Percentiles rank a stretch among this genome's conserved stretches.
Evolutionary conservation across 192 early-diverging fungal genomes (phyloP).

Genomic region (Lunasporangiospora selenospora): DNA sequence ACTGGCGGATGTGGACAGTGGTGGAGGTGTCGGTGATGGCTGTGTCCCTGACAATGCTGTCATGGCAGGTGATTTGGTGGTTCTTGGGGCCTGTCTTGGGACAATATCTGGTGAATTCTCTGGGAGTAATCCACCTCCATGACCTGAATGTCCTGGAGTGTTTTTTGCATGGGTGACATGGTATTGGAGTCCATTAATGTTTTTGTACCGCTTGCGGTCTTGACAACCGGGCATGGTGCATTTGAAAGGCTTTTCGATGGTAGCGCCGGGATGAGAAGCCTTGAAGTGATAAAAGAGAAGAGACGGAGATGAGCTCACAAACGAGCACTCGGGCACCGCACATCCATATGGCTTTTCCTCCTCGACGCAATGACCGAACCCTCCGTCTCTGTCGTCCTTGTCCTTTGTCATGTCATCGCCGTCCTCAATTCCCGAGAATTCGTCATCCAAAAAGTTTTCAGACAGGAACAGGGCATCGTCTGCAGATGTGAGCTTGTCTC

Average conservation of each 20-base stretch:
- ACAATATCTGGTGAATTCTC: no score
- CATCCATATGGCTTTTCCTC: slow-evolving; percentile 45
- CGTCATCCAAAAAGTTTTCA: slow-evolving; percentile 29
- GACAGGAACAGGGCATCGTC: slow-evolving; percentile 25
- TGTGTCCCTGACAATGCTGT: no score
- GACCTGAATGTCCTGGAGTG: slow-evolving; percentile 19
- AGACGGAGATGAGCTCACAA: slow-evolving; percentile 34
- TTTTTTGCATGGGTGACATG: slow-evolving; percentile 72
- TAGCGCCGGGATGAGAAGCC: slow-evolving; percentile 31
- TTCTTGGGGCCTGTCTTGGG: no score
- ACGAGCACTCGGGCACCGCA: slow-evolving; percentile 31
- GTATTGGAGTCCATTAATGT: slow-evolving; percentile 85
- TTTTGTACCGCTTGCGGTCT: slow-evolving; percentile 81
- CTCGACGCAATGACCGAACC: slow-evolving; percentile 1
- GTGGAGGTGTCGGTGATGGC: no score
- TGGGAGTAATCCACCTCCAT: not conserved
- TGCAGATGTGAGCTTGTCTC: slow-evolving; percentile 6
- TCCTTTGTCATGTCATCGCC: slow-evolving; percentile 9
- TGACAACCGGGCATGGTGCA: slow-evolving; percentile 77
- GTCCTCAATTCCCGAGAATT: no score
- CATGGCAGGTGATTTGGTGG: no score
- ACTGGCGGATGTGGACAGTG: no score
- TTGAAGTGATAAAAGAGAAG: slow-evolving; percentile 45
- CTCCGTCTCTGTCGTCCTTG: slow-evolving; percentile 10
- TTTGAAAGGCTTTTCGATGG: slow-evolving; percentile 72